Evolutionary conservation across 2,329 filamentous ascomycete species (phyloP).

Genomic region (Fusarium sp.): DNA sequence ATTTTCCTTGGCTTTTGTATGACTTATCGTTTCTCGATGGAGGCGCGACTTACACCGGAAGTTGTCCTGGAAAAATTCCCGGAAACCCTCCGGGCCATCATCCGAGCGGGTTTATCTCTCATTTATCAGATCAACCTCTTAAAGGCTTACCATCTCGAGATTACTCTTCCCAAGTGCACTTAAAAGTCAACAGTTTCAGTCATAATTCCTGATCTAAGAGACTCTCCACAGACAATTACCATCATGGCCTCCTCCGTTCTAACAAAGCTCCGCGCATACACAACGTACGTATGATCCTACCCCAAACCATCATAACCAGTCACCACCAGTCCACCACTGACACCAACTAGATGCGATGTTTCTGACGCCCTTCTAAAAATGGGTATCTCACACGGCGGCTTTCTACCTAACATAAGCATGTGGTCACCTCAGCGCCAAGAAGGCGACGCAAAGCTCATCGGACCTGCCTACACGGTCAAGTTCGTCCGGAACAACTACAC

Average conservation of each 20-base stretch:
- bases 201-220: fast-evolving
- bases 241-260: not conserved
- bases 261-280: not conserved
- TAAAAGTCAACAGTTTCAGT: fast-evolving
- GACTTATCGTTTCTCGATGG: fast-evolving
- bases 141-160: not conserved
- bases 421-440: not conserved
- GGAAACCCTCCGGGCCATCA: not conserved
- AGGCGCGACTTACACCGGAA: fast-evolving
- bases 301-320: no score
- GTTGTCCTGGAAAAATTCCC: fast-evolving
- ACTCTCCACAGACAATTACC: fast-evolving
- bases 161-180: fast-evolving
- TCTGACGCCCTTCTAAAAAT: not conserved
- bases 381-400: not conserved
- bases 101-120: not conserved
- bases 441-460: not conserved
- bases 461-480: not conserved
- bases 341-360: not conserved
- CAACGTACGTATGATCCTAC: not conserved
- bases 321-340: not conserved
- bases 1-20: not conserved
- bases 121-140: not conserved
- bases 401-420: constrained; percentile 3
- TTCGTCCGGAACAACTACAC: not conserved